These are phyloP conservation scores for Priceomyces carsonii DNA, from an alignment of 805 yeast species.

Conservation along the genomic window DNA sequence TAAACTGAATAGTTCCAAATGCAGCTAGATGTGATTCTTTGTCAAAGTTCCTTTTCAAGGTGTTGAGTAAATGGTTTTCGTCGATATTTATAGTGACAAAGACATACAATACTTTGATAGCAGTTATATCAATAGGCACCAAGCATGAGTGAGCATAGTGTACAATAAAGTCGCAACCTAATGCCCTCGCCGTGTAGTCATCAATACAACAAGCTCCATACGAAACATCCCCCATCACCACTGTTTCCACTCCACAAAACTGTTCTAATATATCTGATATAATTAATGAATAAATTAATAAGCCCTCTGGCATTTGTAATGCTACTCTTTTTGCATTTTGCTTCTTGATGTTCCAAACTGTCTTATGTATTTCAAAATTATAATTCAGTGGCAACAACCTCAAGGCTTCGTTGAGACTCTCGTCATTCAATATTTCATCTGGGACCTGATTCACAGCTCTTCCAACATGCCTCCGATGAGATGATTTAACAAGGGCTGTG, in stretches of 20 bases:
- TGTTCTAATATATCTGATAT: conserved; percentile 92
- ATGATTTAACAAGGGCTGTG: conserved; percentile 23
- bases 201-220: conserved; percentile 99
- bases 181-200: conserved; percentile 88
- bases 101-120: conserved; percentile 88
- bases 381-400: conserved; percentile 84
- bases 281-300: conserved; percentile 81
- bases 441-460: conserved; percentile 86
- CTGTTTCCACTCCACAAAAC: conserved; percentile 81
- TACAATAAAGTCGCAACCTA: conserved; percentile 91
- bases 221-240: conserved; percentile 98
- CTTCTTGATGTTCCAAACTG: conserved; percentile 88
- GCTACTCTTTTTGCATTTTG: conserved; percentile 80
- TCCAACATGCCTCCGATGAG: conserved; percentile 42
- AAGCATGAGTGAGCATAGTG: conserved; percentile 98
- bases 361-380: conserved; percentile 94
- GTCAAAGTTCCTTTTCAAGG: conserved; percentile 69
- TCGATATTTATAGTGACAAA: conserved; percentile 93
- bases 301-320: conserved; percentile 96
- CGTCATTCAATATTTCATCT: conserved; percentile 74
- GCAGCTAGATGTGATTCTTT: conserved; percentile 70
- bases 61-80: conserved; percentile 74
- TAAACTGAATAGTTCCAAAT: conserved; percentile 96
- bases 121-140: conserved; percentile 91
- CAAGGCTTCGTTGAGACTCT: conserved; percentile 82